Evolutionary conservation across 2,329 filamentous ascomycete genomes (phyloP).

Genomic region (Aspergillus sp.): DNA sequence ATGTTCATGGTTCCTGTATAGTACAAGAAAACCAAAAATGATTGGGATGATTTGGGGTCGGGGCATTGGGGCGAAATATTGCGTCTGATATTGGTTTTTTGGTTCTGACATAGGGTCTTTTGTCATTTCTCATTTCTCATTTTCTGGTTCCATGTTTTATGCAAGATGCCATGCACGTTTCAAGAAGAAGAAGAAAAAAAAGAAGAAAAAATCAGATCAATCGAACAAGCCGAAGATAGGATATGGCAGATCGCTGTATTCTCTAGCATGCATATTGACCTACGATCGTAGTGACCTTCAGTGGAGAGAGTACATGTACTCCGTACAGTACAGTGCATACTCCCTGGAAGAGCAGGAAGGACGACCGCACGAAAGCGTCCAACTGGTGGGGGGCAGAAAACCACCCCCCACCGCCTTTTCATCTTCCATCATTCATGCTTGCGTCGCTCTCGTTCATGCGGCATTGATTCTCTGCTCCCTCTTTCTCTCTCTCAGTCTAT

Average conservation of each 20-base stretch:
- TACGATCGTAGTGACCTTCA: no score
- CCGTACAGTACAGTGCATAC: no score
- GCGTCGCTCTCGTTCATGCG: background rate
- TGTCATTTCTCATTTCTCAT: constrained; percentile 17
- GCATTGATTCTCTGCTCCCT: background rate
- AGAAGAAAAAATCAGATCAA: background rate
- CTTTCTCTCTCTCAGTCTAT: constrained; percentile 2
- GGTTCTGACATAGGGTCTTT: constrained; percentile 26
- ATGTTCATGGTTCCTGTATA: constrained; percentile 36
- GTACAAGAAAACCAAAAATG: constrained; percentile 34
- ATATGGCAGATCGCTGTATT: background rate
- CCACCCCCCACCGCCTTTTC: constrained; percentile 19
- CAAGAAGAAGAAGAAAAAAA: background rate
- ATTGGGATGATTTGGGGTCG: constrained; percentile 41
- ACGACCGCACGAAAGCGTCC: background rate
- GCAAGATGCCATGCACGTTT: constrained; percentile 5
- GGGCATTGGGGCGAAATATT: constrained; percentile 41
- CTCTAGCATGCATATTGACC: no score
- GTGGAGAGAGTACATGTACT: no score
- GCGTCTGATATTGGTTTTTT: constrained; percentile 28
- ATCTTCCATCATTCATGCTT: constrained; percentile 13
- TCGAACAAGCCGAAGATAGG: background rate
- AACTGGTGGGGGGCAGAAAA: constrained; percentile 14
- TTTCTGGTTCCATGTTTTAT: constrained; percentile 9
- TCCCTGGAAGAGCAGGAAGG: no score